A percentile compares a stretch with the other conserved stretches of the same genome.
These are phyloP conservation scores for Ensete ventricosum DNA, from an alignment of 176 grass and related monocot genomes.

Conservation along the genomic window DNA sequence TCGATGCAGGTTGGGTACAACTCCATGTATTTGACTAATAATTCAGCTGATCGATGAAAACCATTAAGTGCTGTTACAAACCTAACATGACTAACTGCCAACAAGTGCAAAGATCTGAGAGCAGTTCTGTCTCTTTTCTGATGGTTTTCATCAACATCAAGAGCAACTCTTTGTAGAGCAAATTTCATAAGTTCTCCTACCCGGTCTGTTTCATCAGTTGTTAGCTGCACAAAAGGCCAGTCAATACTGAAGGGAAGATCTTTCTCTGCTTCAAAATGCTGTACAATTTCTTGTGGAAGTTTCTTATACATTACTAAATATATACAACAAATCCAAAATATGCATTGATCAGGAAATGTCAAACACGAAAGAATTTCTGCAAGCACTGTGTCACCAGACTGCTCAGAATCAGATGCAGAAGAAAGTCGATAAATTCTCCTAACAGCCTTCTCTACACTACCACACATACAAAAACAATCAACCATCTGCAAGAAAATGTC, in stretches of 20 bases:
- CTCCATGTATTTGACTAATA: constrained; percentile 71
- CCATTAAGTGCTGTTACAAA: constrained; percentile 55
- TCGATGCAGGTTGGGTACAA: constrained; percentile 74
- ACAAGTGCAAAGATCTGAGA: constrained; percentile 60
- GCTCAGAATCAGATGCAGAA: constrained; percentile 30
- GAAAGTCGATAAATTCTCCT: constrained; percentile 55
- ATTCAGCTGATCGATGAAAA: constrained; percentile 37
- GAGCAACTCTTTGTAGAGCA: constrained; percentile 46
- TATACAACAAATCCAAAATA: constrained; percentile 86
- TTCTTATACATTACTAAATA: constrained; percentile 71
- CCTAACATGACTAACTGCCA: constrained; percentile 67
- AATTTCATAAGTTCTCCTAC: constrained; percentile 50
- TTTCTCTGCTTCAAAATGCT: constrained; percentile 61
- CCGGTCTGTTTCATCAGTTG: constrained; percentile 30
- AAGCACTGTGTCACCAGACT: constrained; percentile 62
- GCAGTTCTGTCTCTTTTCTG: constrained; percentile 50
- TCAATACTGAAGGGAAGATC: constrained; percentile 35
- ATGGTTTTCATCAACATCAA: constrained; percentile 44
- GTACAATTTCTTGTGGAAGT: constrained; percentile 64
- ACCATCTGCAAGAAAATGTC: constrained; percentile 96
- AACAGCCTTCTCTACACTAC: constrained; percentile 47
- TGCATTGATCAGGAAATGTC: constrained; percentile 56
- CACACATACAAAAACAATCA: constrained; percentile 83
- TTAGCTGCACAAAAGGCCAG: constrained; percentile 57
- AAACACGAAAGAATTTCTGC: constrained; percentile 52